Percentiles rank a stretch among this genome's conserved stretches.
Conservation (phyloP, 164 flowering plant genomes). For the Annona squamosa region DNA sequence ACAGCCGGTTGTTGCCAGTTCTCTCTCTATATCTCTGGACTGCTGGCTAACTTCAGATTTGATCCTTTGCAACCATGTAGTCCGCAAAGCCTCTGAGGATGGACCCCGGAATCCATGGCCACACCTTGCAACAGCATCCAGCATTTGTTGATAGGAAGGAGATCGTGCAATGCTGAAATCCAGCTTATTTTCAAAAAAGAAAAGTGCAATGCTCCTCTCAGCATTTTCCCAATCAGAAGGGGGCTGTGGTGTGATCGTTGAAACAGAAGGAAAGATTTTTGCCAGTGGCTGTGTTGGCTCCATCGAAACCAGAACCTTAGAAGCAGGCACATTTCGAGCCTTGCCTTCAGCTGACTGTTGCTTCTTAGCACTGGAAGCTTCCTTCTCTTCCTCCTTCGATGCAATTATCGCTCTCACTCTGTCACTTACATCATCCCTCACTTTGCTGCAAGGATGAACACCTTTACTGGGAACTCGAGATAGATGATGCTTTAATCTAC, state of each 20-base stretch:
- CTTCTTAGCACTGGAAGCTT: conserved; percentile 39
- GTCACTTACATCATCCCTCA: conserved; percentile 81
- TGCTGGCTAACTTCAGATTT: conserved; percentile 61
- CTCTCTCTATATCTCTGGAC: conserved; percentile 67
- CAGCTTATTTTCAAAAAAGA: conserved; percentile 86
- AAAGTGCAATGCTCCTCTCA: conserved; percentile 72
- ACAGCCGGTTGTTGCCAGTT: conserved; percentile 80
- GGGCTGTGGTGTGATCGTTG: conserved; percentile 24
- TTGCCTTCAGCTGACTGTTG: conserved; percentile 40
- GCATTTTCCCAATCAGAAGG: conserved; percentile 59
- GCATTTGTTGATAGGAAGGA: conserved; percentile 69
- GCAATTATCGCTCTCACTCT: conserved; percentile 58
- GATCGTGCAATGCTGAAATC: conserved; percentile 85
- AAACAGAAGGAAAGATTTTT: conserved; percentile 36
- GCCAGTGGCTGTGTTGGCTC: conserved; percentile 35
- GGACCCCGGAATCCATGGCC: conserved; percentile 75
- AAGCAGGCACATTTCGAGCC: conserved; percentile 24
- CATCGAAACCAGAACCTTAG: conserved; percentile 27
- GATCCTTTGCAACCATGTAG: conserved; percentile 67
- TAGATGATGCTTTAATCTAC: conserved; percentile 85
- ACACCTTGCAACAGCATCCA: conserved; percentile 67
- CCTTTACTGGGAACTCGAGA: conserved; percentile 93
- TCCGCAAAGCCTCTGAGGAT: conserved; percentile 58
- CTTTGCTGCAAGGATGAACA: conserved; percentile 86
- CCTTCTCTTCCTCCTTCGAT: conserved; percentile 61